Base-by-base conservation (phyloP, 495 filamentous ascomycete genomes). In the Penicillium atrosanguineum region DNA sequence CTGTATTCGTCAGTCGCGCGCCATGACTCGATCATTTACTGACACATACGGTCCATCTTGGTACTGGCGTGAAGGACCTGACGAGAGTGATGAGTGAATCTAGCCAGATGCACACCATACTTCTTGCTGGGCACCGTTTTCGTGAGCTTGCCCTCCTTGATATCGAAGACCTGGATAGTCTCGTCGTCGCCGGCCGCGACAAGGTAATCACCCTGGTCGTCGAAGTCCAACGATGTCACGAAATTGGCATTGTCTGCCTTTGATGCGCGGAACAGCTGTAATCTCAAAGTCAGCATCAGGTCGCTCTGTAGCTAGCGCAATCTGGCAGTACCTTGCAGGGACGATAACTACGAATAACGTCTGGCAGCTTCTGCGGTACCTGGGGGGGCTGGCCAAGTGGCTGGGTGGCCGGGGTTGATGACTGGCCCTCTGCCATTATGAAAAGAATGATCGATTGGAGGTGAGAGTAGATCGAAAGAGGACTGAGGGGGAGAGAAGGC, bases 11-110 rank as follows among this genome's bases (percentile, higher is more conserved):
- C 7, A 46, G 50, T 16, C 20, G 42, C 50, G 9, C 63, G 55
- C 21, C 20, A 23, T 6, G n/a, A 29, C 23, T 44, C 11, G 9
- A 36, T 15, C 23, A 8, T 16, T 6, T 20, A 19, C 34, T 36
- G 11, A 18, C 38, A 67, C 69, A 40, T 71, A 75, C 73, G 63
- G 62, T 99, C 95, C 40, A 91, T 83, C 61, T 97, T 96, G 4
- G 94, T 97, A 65, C 89, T 94, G 37, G 95, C 90, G 64, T 99
- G 96, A 28, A 97, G 87, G 53, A 99, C 87, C 69, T 87, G 87
- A 9, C 85, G 87, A 49, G 86, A 83, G 55, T 91, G 86, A 57
- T 97, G 94, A 2, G 91, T 95, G 72, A 97, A 99, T 61, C 91
- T 86, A 6, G 94, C 94, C 29, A 96, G 83, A 59, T 95, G 91